Conservation (phyloP, 2,329 filamentous ascomycete species). For the Fusarium lateritium region DNA sequence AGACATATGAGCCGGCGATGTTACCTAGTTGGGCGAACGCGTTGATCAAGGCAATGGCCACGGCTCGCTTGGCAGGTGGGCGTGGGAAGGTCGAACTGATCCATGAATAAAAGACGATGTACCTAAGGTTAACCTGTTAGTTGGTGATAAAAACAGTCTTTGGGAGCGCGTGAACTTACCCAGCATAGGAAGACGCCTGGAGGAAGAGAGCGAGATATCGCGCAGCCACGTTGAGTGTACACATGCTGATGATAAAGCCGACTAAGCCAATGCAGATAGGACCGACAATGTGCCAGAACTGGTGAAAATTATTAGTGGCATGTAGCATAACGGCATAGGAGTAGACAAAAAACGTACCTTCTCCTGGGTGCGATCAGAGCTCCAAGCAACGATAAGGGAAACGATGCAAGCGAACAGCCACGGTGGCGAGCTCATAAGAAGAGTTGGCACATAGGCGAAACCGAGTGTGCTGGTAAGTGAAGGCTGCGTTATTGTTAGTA, state of each 20-base stretch:
- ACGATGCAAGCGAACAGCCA: slow-evolving; percentile 71
- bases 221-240: slow-evolving; percentile 67
- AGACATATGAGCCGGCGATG: slow-evolving; percentile 73
- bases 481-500: slow-evolving; percentile 44
- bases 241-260: slow-evolving; percentile 73
- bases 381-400: slow-evolving; percentile 67
- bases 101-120: slow-evolving; percentile 71
- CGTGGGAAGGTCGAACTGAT: slow-evolving; percentile 70
- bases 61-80: slow-evolving; percentile 71
- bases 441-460: slow-evolving; percentile 65
- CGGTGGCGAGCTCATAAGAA: slow-evolving; percentile 69
- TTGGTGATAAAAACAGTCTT: neutral
- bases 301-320: neutral
- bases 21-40: slow-evolving; percentile 70
- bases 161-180: slow-evolving; percentile 31
- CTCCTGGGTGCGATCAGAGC: slow-evolving; percentile 68
- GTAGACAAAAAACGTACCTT: slow-evolving; percentile 53
- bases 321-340: neutral
- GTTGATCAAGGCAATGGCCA: slow-evolving; percentile 72
- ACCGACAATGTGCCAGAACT: slow-evolving; percentile 71
- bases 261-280: slow-evolving; percentile 66
- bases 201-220: slow-evolving; percentile 74
- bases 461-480: slow-evolving; percentile 67
- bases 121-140: slow-evolving; percentile 33
- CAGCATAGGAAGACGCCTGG: slow-evolving; percentile 69